Evolutionary conservation across 78 protist genomes (phyloP).

Genomic region (Guillardia theta): DNA sequence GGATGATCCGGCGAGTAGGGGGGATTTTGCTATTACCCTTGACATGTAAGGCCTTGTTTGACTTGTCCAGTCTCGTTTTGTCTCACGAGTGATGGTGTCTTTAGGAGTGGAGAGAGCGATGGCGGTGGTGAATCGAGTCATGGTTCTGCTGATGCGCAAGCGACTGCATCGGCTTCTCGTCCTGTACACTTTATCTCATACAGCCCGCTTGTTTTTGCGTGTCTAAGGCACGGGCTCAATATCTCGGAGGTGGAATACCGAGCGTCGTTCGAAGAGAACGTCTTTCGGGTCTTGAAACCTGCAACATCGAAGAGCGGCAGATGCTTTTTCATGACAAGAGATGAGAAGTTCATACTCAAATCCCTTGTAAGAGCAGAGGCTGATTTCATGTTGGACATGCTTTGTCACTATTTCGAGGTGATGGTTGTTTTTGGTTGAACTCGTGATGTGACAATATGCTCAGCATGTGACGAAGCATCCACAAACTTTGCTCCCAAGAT

Average conservation of each 20-base stretch:
- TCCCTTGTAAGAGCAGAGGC: background rate
- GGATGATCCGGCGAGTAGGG: background rate
- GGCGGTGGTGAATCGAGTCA: background rate
- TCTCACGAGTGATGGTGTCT: background rate
- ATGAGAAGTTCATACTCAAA: background rate
- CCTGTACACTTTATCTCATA: background rate
- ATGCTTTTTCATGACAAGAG: background rate
- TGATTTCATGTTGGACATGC: background rate
- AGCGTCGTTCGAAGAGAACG: background rate
- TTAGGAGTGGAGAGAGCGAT: background rate
- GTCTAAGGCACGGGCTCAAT: background rate
- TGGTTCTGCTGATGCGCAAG: background rate
- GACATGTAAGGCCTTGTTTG: background rate
- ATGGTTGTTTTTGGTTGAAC: background rate
- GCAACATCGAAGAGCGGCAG: background rate
- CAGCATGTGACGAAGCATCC: slow-evolving; percentile 22
- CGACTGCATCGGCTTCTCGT: background rate
- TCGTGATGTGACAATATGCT: background rate
- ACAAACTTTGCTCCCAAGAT: background rate
- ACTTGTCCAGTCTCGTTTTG: background rate
- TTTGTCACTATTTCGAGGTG: background rate
- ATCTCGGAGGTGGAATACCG: background rate
- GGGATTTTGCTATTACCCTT: background rate
- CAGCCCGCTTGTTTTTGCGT: background rate
- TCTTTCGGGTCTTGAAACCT: background rate